Conservation (phyloP, 768 basidiomycete genomes). For the Kwoniella europaea region DNA sequence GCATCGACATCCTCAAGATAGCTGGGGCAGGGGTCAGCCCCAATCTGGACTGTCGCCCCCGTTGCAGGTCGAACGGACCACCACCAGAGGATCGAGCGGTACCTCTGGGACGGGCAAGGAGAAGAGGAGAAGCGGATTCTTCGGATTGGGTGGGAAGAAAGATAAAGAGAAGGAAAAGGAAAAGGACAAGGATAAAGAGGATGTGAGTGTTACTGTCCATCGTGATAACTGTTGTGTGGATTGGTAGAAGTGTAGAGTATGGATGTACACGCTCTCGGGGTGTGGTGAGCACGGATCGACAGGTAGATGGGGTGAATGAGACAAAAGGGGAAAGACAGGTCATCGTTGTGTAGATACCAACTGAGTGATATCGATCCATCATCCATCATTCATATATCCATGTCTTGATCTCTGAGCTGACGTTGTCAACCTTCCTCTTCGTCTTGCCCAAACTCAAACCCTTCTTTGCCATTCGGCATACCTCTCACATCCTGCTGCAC, state of each 20-base stretch:
- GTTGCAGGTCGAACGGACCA: slow-evolving; percentile 7
- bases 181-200: slow-evolving; percentile 28
- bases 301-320: not conserved
- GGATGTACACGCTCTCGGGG: not conserved
- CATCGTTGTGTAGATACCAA: not conserved
- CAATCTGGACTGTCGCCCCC: not conserved
- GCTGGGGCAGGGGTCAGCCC: slow-evolving; percentile 7
- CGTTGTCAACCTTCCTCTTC: not conserved
- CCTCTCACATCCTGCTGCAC: not conserved
- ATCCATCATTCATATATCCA: no score
- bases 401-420: not conserved
- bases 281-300: slow-evolving; percentile 8
- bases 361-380: no score
- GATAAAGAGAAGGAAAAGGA: slow-evolving; percentile 34
- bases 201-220: slow-evolving; percentile 13
- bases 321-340: slow-evolving; percentile 11
- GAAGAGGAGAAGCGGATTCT: slow-evolving; percentile 49
- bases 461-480: not conserved
- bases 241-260: not conserved
- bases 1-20: slow-evolving; percentile 12
- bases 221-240: not conserved
- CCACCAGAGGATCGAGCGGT: slow-evolving; percentile 5
- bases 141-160: slow-evolving; percentile 44
- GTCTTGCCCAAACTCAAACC: not conserved
- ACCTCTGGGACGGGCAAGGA: slow-evolving; percentile 27